Conservation (phyloP, 208 protist species). For the Vickermania spadyakhi region DNA sequence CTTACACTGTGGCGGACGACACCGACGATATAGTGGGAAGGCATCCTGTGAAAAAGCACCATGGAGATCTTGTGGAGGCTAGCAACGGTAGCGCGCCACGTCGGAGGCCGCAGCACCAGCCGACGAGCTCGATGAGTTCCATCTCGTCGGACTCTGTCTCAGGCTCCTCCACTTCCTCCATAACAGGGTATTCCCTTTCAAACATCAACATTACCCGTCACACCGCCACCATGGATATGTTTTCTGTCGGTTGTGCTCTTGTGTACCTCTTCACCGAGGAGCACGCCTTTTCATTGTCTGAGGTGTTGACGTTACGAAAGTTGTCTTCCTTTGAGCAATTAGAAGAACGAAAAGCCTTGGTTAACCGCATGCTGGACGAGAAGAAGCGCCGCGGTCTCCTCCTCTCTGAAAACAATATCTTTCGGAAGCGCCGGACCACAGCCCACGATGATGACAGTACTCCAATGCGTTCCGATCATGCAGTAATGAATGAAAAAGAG, state of each 20-base stretch:
- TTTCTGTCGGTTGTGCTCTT: slow-evolving; percentile 66
- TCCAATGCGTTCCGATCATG: too few species aligned
- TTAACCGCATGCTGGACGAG: background rate
- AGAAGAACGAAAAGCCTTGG: background rate
- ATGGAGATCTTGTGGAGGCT: background rate
- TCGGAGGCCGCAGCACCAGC: background rate
- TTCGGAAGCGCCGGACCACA: background rate
- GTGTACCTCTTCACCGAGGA: slow-evolving; percentile 62
- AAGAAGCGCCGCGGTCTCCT: background rate
- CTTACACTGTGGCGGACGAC: slow-evolving; percentile 6
- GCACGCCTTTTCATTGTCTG: slow-evolving; percentile 48
- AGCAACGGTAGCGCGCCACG: background rate
- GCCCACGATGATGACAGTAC: background rate
- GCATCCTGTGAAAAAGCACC: background rate
- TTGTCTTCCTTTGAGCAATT: slow-evolving; percentile 5
- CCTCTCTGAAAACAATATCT: background rate
- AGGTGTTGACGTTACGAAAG: slow-evolving; percentile 42
- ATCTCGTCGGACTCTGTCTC: background rate
- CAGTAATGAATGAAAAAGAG: too few species aligned
- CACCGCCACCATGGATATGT: slow-evolving; percentile 75
- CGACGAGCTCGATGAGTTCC: background rate
- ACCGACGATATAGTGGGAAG: too few species aligned
- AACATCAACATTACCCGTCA: slow-evolving; percentile 62
- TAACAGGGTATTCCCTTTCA: slow-evolving; percentile 8
- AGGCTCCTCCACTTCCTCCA: background rate